phyloP scores from a whole-genome alignment of 768 basidiomycete genomes.

The Trametes cubensis region DNA sequence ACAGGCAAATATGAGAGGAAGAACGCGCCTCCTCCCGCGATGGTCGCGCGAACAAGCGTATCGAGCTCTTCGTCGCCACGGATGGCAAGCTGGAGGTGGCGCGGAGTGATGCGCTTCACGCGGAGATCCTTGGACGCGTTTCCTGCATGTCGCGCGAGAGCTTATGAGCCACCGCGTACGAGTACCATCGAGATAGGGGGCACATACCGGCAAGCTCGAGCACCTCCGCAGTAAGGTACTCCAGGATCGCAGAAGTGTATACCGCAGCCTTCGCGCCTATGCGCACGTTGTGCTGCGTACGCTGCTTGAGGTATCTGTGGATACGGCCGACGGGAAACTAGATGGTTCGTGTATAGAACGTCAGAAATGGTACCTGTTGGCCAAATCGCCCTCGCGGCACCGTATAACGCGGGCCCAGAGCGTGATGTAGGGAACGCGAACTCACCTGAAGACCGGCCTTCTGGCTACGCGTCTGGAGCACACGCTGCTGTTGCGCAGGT shows the following conservation, averaged over 20 bases:
- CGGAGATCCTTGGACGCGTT: constrained; percentile 98
- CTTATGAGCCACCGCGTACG: not conserved
- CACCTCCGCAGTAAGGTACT: constrained; percentile 96
- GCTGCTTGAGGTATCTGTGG: constrained; percentile 90
- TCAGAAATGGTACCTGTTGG: not conserved
- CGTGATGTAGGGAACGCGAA: not conserved
- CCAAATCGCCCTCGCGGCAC: not conserved
- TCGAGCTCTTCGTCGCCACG: constrained; percentile 98
- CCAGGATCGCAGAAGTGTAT: constrained; percentile 93
- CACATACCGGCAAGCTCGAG: constrained; percentile 88
- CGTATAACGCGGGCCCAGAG: not conserved
- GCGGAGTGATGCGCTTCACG: constrained; percentile 95
- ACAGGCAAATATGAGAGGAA: not conserved
- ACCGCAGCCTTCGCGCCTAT: constrained; percentile 98
- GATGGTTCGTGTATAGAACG: too few species aligned
- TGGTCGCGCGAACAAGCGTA: constrained; percentile 89
- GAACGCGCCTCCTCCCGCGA: constrained; percentile 66
- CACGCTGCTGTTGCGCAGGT: constrained; percentile 38
- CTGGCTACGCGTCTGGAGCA: constrained; percentile 72
- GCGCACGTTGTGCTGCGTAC: constrained; percentile 91
- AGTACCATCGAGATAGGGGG: not conserved
- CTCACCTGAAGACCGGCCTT: constrained; percentile 87
- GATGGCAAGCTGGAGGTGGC: constrained; percentile 94
- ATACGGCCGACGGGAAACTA: constrained; percentile 98
- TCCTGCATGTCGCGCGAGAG: constrained; percentile 48